Evolutionary conservation across 176 grass and related monocot species (phyloP).

Genomic region (Avena sativa): DNA sequence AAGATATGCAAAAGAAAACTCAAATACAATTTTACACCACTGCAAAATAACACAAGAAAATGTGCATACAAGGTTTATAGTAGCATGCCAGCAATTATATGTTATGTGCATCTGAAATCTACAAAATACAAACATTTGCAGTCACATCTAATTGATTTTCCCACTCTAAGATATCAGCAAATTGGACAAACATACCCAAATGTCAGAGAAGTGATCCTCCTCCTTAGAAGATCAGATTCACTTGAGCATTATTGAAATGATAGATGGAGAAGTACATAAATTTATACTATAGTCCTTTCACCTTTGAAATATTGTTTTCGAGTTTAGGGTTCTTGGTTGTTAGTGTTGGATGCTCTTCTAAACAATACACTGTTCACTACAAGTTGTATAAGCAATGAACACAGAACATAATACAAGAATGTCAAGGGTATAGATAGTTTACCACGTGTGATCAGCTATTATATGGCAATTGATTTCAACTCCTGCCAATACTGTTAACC

Average conservation of each 20-base stretch:
- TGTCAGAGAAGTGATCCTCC: not conserved
- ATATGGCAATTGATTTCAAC: not conserved
- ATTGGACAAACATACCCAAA: not conserved
- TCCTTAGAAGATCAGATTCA: not conserved
- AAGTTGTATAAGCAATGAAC: constrained; percentile 1
- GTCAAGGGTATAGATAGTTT: constrained; percentile 6
- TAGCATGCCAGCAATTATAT: not conserved
- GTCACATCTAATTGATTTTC: not conserved
- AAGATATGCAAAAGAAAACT: constrained; percentile 6
- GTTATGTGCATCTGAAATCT: not conserved
- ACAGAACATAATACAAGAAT: not conserved
- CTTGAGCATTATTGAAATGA: constrained; percentile 6
- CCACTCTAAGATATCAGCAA: not conserved
- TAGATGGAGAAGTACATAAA: not conserved
- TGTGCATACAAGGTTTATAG: not conserved
- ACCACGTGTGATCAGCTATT: constrained; percentile 15
- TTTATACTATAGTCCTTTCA: not conserved
- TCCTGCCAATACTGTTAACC: not conserved
- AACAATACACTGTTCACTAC: not conserved
- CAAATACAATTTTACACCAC: not conserved
- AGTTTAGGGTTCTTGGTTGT: not conserved
- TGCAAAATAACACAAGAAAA: constrained; percentile 19
- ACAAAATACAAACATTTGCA: not conserved
- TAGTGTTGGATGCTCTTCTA: constrained; percentile 4
- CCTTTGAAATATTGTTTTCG: not conserved